Base-by-base conservation (phyloP, 176 grass and related monocot species). In the Musa troglodytarum region DNA sequence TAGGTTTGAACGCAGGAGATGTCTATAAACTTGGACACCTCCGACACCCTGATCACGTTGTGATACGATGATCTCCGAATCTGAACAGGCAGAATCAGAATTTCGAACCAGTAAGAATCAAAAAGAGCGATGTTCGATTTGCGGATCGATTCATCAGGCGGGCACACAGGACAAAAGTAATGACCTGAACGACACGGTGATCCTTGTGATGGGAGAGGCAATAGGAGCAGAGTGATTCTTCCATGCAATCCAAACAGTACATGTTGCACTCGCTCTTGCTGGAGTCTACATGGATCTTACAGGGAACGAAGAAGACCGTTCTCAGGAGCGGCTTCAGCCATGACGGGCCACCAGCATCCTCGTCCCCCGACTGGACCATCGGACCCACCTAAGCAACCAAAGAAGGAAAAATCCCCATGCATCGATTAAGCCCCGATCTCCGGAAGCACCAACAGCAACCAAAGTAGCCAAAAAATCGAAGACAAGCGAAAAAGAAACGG, bases 261-360 rank as follows among this genome's bases (percentile, higher is more conserved):
- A 88, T 77, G 62, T 86, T 86, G 63, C 84, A 86, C 68, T 86
- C 84, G 61, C 81, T 86, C 78, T 81, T 85, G 64, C 49, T 85
- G 56, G 78, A 78, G 23, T 77, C 78, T 12, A 50, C 12, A 11
- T 85, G 83, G 73, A 81, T 73, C 11, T 68, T 21, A 22, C 83
- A 85, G 2, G 73, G 56, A 14, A 53, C 20, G 67, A 87, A 87
- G 77, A 83, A 87, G 16, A 72, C 81, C 11, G 81, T 72, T 23
- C 43, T 69, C 72, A 87, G 52, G 43, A 87, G 74, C 19, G 85
- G 77, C 65, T 56, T 81, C 56, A 87, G 77, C 85, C 85, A 87
- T 62, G 71, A 56, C 19, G 85, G 81, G 69, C 68, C 61, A 56
- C 51, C 77, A 76, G 78, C 85, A 68, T 81, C 65, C 15, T 76